Conservation (phyloP, 2,329 filamentous ascomycete species). For the Alternaria gaisen region DNA sequence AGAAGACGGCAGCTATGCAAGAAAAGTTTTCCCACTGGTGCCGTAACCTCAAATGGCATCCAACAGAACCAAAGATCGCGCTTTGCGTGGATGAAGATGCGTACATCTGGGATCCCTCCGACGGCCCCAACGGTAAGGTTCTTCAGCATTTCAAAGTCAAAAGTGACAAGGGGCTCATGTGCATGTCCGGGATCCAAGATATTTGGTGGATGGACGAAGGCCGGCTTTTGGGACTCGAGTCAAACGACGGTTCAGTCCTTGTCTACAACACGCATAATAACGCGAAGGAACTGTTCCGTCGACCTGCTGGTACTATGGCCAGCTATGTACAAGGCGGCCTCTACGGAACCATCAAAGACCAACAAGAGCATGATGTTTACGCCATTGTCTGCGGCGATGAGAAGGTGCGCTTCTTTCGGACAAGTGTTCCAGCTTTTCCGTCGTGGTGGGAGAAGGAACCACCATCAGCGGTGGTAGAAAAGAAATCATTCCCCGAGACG, state of each 20-base stretch:
- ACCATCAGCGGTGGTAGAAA: background rate
- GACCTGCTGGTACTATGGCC: conserved; percentile 19
- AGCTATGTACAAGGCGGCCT: conserved; percentile 21
- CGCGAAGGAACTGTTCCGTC: conserved; percentile 38
- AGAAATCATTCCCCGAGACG: conserved; percentile 23
- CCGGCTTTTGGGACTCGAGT: conserved; percentile 23
- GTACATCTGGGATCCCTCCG: conserved; percentile 37
- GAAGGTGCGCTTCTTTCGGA: conserved; percentile 34
- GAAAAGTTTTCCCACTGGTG: conserved; percentile 28
- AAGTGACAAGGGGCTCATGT: conserved; percentile 1
- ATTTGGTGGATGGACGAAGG: conserved; percentile 34
- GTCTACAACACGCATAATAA: conserved; percentile 37
- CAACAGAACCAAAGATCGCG: conserved; percentile 31
- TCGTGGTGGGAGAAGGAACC: conserved; percentile 31
- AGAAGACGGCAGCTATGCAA: conserved; percentile 21
- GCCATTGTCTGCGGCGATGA: conserved; percentile 38
- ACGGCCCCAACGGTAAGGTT: conserved; percentile 24
- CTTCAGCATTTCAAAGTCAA: conserved; percentile 31
- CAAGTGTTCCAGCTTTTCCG: conserved; percentile 8
- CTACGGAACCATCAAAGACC: conserved; percentile 21
- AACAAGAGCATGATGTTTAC: conserved; percentile 25
- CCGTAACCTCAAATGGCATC: conserved; percentile 35
- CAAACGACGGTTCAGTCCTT: conserved; percentile 32
- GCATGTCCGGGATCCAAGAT: conserved; percentile 16
- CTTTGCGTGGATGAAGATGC: conserved; percentile 29